A percentile compares a stretch with the other conserved stretches of the same genome.
These are phyloP conservation scores for Solanum hybrid DNA, from an alignment of 305 asterid species.

Conservation along the genomic window DNA sequence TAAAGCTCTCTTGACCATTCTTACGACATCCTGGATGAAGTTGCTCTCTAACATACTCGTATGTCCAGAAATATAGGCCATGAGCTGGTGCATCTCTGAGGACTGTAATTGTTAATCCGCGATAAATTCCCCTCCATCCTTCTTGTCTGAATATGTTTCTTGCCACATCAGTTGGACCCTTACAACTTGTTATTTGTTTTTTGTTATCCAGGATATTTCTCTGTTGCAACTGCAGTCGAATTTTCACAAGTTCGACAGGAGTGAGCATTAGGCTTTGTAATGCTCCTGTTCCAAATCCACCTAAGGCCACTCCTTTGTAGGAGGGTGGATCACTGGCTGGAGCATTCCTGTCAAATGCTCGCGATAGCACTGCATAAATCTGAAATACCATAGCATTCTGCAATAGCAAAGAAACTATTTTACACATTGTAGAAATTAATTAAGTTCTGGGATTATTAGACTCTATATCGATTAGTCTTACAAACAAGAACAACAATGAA, in stretches of 20 bases:
- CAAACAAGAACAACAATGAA: background rate
- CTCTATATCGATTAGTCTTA: background rate
- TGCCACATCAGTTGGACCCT: conserved; percentile 48
- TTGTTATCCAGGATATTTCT: background rate
- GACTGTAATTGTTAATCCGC: conserved; percentile 57
- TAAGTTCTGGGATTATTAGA: background rate
- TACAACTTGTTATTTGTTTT: conserved; percentile 11
- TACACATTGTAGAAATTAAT: background rate
- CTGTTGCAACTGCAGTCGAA: conserved; percentile 57
- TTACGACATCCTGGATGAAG: conserved; percentile 71
- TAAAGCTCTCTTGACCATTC: conserved; percentile 37
- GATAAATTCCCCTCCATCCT: conserved; percentile 56
- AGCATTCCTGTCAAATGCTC: conserved; percentile 31
- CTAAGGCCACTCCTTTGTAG: conserved; percentile 45
- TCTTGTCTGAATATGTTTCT: conserved; percentile 33
- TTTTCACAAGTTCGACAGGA: conserved; percentile 76
- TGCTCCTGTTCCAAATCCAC: conserved; percentile 67
- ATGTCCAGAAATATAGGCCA: conserved; percentile 66
- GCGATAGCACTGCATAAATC: conserved; percentile 48
- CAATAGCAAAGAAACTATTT: conserved; percentile 9
- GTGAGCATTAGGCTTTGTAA: conserved; percentile 62
- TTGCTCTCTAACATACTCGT: conserved; percentile 53
- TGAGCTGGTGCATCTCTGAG: conserved; percentile 77
- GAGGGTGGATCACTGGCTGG: conserved; percentile 48
- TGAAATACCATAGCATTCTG: conserved; percentile 88